Evolutionary conservation across 441 rosid genomes (phyloP).

Genomic region (Gossypium schwendimanii): DNA sequence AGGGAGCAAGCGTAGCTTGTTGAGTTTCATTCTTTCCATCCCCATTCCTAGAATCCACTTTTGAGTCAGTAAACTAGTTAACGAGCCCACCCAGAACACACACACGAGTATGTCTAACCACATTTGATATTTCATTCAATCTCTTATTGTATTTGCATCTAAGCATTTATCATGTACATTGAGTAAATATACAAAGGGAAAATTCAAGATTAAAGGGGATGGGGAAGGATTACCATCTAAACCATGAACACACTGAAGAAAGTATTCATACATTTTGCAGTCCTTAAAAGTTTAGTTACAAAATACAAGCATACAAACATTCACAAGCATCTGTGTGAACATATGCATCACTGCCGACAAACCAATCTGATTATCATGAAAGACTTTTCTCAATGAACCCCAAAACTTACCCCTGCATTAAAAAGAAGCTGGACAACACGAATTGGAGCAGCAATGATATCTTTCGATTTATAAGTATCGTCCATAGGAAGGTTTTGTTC

Average conservation of each 20-base stretch:
- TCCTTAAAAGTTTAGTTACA: background rate
- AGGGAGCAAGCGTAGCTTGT: background rate
- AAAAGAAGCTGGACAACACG: constrained; percentile 82
- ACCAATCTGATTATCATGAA: background rate
- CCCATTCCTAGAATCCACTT: background rate
- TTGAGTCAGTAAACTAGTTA: background rate
- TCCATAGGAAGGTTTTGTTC: constrained; percentile 92
- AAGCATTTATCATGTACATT: background rate
- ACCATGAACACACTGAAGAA: background rate
- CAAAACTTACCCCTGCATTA: constrained; percentile 75
- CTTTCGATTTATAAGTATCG: constrained; percentile 55
- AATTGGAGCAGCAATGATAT: constrained; percentile 83
- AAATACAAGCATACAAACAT: background rate
- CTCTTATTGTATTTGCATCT: background rate
- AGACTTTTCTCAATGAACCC: constrained; percentile 1
- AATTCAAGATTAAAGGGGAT: background rate
- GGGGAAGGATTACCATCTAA: background rate
- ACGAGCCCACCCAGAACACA: background rate
- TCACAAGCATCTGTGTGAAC: background rate
- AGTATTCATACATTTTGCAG: constrained; percentile 4
- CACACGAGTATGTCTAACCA: background rate
- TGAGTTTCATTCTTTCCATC: background rate
- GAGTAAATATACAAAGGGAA: background rate
- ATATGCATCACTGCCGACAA: background rate
- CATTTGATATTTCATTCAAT: background rate